Conservation (phyloP, 306 rosid genomes). For the Adenanthera pavonina region DNA sequence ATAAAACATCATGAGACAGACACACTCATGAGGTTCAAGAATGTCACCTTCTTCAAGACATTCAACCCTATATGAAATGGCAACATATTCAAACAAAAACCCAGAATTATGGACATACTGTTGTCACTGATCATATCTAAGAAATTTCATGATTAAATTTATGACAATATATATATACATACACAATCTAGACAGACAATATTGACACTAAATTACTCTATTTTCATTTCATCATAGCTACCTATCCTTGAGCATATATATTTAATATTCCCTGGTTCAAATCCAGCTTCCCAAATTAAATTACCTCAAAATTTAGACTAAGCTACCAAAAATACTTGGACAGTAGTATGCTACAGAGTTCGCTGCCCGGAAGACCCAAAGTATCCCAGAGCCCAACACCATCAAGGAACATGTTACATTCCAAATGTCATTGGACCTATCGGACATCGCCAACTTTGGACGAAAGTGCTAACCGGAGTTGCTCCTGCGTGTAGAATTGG, state of each 20-base stretch:
- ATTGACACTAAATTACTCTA: conserved; percentile 34
- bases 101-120: background rate
- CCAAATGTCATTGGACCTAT: conserved; percentile 25
- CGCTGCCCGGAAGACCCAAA: conserved; percentile 59
- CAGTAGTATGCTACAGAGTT: conserved; percentile 49
- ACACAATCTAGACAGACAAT: conserved; percentile 35
- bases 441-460: conserved; percentile 65
- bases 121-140: background rate
- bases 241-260: conserved; percentile 18
- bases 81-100: background rate
- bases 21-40: background rate
- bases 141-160: conserved; percentile 41
- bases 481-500: conserved; percentile 84
- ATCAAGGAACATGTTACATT: background rate
- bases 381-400: conserved; percentile 56
- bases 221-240: conserved; percentile 32
- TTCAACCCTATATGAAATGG: background rate
- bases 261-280: conserved; percentile 42
- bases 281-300: conserved; percentile 43
- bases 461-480: conserved; percentile 70
- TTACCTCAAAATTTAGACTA: conserved; percentile 48
- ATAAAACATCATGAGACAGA: background rate
- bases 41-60: background rate
- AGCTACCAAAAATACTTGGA: conserved; percentile 28
- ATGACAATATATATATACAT: conserved; percentile 34